Percentiles rank a stretch among this genome's conserved stretches.
phyloP scores from a whole-genome alignment of 2,329 filamentous ascomycete species.

The Cadophora malorum region DNA sequence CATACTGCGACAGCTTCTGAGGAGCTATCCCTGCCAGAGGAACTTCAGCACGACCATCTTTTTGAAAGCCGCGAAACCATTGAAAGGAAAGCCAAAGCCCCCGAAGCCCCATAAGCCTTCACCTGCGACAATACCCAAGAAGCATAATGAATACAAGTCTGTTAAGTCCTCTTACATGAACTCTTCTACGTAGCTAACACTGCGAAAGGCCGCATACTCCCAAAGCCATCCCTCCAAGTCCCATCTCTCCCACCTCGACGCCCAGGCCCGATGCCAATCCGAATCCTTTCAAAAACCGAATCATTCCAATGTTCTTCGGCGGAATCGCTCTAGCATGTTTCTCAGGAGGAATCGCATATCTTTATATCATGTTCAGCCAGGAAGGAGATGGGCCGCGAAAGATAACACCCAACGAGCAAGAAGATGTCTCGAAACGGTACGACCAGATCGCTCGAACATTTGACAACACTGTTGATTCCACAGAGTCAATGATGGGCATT shows the following conservation, averaged over 20 bases:
- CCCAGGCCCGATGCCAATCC: conserved; percentile 29
- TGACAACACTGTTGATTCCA: conserved; percentile 62
- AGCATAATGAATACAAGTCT: conserved; percentile 28
- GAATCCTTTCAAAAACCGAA: conserved; percentile 39
- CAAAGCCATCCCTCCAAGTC: conserved; percentile 19
- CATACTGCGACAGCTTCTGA: not conserved
- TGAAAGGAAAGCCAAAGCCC: conserved; percentile 16
- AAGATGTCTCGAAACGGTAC: conserved; percentile 44
- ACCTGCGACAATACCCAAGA: not conserved
- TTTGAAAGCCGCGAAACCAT: conserved; percentile 15
- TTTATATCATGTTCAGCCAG: conserved; percentile 15
- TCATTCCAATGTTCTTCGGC: conserved; percentile 37
- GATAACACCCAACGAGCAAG: conserved; percentile 35
- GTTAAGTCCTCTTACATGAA: not conserved
- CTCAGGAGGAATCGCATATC: conserved; percentile 12
- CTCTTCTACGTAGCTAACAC: conserved; percentile 5
- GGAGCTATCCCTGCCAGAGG: not conserved
- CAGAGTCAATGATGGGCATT: conserved; percentile 64
- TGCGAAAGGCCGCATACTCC: conserved; percentile 32
- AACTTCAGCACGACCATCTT: conserved; percentile 14
- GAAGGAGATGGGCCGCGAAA: conserved; percentile 35
- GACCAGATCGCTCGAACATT: conserved; percentile 57
- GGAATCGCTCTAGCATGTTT: conserved; percentile 18
- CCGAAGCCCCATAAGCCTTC: conserved; percentile 8
- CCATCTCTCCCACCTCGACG: conserved; percentile 1